These are phyloP conservation scores for Lactarius sanguifluus DNA, from an alignment of 768 basidiomycete species.

Conservation along the genomic window DNA sequence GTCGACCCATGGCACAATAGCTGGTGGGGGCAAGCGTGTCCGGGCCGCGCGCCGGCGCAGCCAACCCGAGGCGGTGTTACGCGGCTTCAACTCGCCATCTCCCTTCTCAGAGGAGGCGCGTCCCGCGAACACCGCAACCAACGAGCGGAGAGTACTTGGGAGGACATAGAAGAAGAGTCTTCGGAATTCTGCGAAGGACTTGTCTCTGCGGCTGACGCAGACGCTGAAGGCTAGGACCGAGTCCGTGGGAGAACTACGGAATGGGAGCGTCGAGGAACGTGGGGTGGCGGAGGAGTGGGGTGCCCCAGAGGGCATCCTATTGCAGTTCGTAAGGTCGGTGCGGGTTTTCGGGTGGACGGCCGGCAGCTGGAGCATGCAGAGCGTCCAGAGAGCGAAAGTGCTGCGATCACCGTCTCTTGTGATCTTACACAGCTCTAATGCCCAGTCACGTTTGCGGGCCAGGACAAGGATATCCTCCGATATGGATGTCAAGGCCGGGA, in stretches of 20 bases:
- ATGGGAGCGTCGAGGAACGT: slow-evolving; percentile 11
- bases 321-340: neutral
- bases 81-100: neutral
- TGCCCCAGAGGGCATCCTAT: neutral
- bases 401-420: neutral
- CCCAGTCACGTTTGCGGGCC: slow-evolving; percentile 14
- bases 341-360: slow-evolving; percentile 4
- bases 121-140: neutral
- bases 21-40: neutral
- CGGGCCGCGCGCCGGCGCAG: neutral
- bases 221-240: slow-evolving; percentile 17
- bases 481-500: slow-evolving; percentile 7
- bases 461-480: slow-evolving; percentile 3
- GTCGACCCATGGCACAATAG: slow-evolving; percentile 12
- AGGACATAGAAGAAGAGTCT: slow-evolving; percentile 8
- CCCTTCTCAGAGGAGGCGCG: neutral
- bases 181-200: neutral
- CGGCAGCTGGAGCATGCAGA: slow-evolving; percentile 16
- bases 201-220: neutral
- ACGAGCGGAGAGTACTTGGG: neutral
- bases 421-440: slow-evolving; percentile 13
- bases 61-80: neutral
- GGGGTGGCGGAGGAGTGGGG: neutral
- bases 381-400: neutral
- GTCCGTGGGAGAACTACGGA: slow-evolving; percentile 9